phyloP scores from a whole-genome alignment of 306 rosid genomes.

The Cicer pinnatifidum region DNA sequence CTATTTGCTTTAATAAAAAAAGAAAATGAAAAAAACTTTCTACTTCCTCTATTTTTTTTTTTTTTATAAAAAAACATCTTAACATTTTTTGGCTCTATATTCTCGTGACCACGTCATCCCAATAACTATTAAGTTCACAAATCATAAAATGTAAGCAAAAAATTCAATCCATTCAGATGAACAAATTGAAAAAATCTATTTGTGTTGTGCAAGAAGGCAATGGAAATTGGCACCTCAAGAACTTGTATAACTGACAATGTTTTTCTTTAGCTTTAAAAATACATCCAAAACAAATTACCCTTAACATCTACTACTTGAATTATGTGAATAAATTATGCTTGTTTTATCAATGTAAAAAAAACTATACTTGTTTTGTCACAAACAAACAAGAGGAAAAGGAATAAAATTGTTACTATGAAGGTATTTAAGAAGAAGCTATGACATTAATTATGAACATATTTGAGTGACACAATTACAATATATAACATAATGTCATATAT shows the following conservation, averaged over 20 bases:
- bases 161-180: background rate
- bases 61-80: background rate
- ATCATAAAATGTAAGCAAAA: constrained; percentile 32
- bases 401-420: constrained; percentile 11
- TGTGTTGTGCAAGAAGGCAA: background rate
- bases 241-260: background rate
- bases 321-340: background rate
- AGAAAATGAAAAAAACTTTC: background rate
- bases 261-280: constrained; percentile 20
- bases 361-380: background rate
- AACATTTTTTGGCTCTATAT: background rate
- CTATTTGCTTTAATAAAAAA: background rate
- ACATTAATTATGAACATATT: constrained; percentile 22
- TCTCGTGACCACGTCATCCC: constrained; percentile 1
- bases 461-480: constrained; percentile 16
- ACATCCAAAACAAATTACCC: constrained; percentile 30
- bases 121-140: constrained; percentile 8
- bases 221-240: background rate
- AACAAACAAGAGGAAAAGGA: constrained; percentile 14
- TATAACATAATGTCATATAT: constrained; percentile 17
- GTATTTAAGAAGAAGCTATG: constrained; percentile 33
- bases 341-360: background rate
- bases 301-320: background rate
- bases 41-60: background rate
- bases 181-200: background rate